phyloP scores from a whole-genome alignment of 139 green algal species.

The Chlorella ohadii region DNA sequence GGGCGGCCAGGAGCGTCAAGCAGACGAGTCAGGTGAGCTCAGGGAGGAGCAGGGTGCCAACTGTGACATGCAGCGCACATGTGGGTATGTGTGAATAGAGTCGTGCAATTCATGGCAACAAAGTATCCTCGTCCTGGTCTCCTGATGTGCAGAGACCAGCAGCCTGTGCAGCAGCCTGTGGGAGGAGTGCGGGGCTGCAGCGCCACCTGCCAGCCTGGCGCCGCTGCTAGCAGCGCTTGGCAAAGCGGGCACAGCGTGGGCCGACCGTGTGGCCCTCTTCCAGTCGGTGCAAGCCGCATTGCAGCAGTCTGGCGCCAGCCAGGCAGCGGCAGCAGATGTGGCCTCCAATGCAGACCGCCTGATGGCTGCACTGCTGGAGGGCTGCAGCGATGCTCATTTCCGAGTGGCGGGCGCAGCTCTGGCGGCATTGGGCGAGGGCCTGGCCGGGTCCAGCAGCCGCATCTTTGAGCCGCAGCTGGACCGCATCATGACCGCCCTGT shows the following conservation, averaged over 20 bases:
- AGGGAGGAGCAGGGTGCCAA: too few species aligned
- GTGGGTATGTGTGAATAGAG: background rate
- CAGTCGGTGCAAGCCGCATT: background rate
- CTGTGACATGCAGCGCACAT: too few species aligned
- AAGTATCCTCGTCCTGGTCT: too few species aligned
- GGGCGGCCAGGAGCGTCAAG: background rate
- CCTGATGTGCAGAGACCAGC: slow-evolving; percentile 8
- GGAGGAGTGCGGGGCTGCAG: background rate
- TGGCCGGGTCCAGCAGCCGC: slow-evolving; percentile 25
- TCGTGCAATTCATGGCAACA: background rate
- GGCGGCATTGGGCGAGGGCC: slow-evolving; percentile 39
- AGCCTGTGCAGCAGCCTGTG: slow-evolving; percentile 2
- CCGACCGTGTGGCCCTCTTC: background rate
- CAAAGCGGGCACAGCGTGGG: slow-evolving; percentile 6
- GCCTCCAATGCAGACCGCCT: slow-evolving; percentile 19
- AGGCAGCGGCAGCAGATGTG: slow-evolving; percentile 1
- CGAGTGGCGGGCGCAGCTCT: slow-evolving; percentile 54
- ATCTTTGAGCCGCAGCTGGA: slow-evolving; percentile 65
- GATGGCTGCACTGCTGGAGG: slow-evolving; percentile 18
- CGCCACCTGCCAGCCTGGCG: slow-evolving; percentile 10
- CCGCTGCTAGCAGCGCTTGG: slow-evolving; percentile 17
- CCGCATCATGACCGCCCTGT: slow-evolving; percentile 62
- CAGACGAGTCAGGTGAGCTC: background rate
- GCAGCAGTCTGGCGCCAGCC: background rate
- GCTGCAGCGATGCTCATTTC: slow-evolving; percentile 57